phyloP scores from a whole-genome alignment of 306 rosid species.

The Cucumis hystrix region DNA sequence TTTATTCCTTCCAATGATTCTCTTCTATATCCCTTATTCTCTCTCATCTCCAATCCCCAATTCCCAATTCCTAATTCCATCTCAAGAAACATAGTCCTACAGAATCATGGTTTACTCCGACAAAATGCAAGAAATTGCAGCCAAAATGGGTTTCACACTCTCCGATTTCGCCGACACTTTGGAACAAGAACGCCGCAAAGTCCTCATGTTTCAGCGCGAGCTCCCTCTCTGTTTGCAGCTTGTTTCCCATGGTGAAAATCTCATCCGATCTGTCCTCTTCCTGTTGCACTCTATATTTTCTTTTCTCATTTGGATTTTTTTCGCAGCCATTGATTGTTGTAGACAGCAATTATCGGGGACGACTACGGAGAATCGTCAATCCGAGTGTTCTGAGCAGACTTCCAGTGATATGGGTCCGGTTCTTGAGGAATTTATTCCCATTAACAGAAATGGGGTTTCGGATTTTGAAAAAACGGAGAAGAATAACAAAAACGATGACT shows the following conservation, averaged over 20 bases:
- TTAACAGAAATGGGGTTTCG: conserved; percentile 32
- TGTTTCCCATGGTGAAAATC: conserved; percentile 47
- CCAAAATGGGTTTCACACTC: conserved; percentile 29
- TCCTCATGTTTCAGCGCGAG: conserved; percentile 60
- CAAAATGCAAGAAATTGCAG: conserved; percentile 32
- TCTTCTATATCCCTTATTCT: conserved; percentile 40
- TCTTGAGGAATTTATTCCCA: conserved; percentile 77
- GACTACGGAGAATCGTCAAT: conserved; percentile 50
- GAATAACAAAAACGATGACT: not conserved
- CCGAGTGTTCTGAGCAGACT: conserved; percentile 74
- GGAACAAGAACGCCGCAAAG: conserved; percentile 51
- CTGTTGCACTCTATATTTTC: not conserved
- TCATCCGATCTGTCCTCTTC: not conserved
- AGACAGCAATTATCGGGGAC: conserved; percentile 42
- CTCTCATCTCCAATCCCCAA: conserved; percentile 30
- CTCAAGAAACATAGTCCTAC: not conserved
- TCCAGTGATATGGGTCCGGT: conserved; percentile 37
- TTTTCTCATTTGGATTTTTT: not conserved
- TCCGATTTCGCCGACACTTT: conserved; percentile 45
- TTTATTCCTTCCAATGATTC: conserved; percentile 68
- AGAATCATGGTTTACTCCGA: conserved; percentile 15
- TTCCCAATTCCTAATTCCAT: conserved; percentile 9
- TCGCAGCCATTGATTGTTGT: conserved; percentile 60
- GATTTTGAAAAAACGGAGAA: conserved; percentile 26
- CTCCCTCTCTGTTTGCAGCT: conserved; percentile 80